Percentiles rank a stretch among this genome's conserved stretches.
Conservation (phyloP, 768 basidiomycete genomes). For the Amanita subjunquillea region DNA sequence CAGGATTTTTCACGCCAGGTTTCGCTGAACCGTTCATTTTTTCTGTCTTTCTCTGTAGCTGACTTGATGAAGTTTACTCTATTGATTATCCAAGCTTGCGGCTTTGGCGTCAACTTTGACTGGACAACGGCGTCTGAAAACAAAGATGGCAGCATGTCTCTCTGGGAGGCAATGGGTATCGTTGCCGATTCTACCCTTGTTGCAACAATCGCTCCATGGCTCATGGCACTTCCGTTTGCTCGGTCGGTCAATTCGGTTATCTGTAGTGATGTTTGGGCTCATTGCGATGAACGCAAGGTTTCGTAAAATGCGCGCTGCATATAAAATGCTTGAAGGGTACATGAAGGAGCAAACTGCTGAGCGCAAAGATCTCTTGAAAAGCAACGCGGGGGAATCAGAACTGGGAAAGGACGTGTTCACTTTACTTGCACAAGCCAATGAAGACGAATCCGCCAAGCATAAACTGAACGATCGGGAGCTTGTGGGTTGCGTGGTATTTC, state of each 20-base stretch:
- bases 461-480: slow-evolving; percentile 30
- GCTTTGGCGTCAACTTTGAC: slow-evolving; percentile 6
- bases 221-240: neutral
- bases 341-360: neutral
- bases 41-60: neutral
- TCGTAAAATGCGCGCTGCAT: neutral
- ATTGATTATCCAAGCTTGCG: slow-evolving; percentile 6
- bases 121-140: neutral
- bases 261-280: neutral
- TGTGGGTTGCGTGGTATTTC: slow-evolving; percentile 12
- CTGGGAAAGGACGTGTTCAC: slow-evolving; percentile 25
- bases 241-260: neutral
- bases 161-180: slow-evolving; percentile 9
- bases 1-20: slow-evolving; percentile 23
- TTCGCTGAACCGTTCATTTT: neutral
- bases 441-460: slow-evolving; percentile 29
- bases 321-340: neutral
- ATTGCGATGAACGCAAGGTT: neutral
- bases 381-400: neutral
- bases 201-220: neutral
- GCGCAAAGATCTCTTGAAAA: neutral
- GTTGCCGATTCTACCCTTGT: neutral
- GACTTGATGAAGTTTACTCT: slow-evolving; percentile 1
- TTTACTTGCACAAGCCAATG: slow-evolving; percentile 34
- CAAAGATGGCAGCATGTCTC: slow-evolving; percentile 2